Base-by-base conservation (phyloP, 2,329 filamentous ascomycete genomes). In the Pseudocercospora ulei region DNA sequence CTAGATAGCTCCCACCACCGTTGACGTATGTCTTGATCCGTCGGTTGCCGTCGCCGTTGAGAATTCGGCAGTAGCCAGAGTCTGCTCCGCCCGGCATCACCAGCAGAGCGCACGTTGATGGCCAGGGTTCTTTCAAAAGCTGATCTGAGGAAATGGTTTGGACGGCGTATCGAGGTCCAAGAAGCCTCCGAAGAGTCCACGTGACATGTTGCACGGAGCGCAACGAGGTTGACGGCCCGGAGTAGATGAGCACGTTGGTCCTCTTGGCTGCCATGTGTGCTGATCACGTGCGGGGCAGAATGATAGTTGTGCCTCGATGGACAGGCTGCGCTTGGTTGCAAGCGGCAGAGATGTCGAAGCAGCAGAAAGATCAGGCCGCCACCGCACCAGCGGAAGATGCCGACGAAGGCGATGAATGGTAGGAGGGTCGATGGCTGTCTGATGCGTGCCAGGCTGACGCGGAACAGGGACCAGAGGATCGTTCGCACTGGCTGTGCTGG, bases 361-460 rank as follows among this genome's bases (percentile, higher is more conserved):
- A 44, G 3, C 50, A 49, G 40, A 51, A 54, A 30, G 44, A 55
- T 16, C 50, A 53, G 30, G 41, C 41, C n/a, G 30, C 39, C 5
- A 30, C 40, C n/a, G 44, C 19, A 2, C 17, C 48, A 20, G 43
- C 24, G 17, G 69, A 74, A 28, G 75, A 78, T 23, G 82, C 88
- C 41, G 86, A 95, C 63, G 88, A 95, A 63, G 83, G 83, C 3
- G 90, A 96, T 70, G 88, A 94, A 44, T 96, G 88, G 90, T 96
- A 68, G 63, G 74, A 56, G 48, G 23, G 12, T 16, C 13, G 18
- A 23, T n/a, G 20, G 20, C 6, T 35, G 20, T 16, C 9, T 13
- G 16, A 18, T 12, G 37, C 25, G 25, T 13, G 31, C 17, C 16
- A 7, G 3, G 24, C 35, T 46, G 19, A 44, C 31, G 39, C 39